These are phyloP conservation scores for Hypoxylon fragiforme DNA, from an alignment of 495 filamentous ascomycete species.

Conservation along the genomic window DNA sequence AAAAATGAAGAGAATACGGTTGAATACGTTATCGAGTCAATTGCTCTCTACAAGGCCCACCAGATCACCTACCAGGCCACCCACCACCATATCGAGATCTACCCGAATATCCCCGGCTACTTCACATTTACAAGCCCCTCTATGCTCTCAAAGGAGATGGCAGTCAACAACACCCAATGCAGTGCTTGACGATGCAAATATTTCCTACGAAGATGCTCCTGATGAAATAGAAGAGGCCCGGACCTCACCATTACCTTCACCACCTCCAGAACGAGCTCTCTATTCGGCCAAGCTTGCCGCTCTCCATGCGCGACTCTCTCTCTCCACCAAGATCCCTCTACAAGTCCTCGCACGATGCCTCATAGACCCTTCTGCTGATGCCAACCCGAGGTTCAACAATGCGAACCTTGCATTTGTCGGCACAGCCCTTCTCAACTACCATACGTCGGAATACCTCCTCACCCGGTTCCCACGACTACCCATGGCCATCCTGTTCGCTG, in stretches of 20 bases:
- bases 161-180: slow-evolving; percentile 34
- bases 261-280: slow-evolving; percentile 65
- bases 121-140: slow-evolving; percentile 26
- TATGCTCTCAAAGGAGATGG: slow-evolving; percentile 33
- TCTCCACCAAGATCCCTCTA: slow-evolving; percentile 79
- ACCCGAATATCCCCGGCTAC: slow-evolving; percentile 18
- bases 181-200: too few relatives aligned
- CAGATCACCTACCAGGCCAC: slow-evolving; percentile 14
- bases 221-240: neutral
- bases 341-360: slow-evolving; percentile 84
- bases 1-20: slow-evolving; percentile 61
- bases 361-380: slow-evolving; percentile 81
- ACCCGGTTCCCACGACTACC: slow-evolving; percentile 88
- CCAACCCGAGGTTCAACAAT: slow-evolving; percentile 76
- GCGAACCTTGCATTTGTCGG: slow-evolving; percentile 79
- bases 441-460: slow-evolving; percentile 83
- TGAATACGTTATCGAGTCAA: slow-evolving; percentile 72
- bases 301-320: slow-evolving; percentile 85
- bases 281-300: slow-evolving; percentile 89
- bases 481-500: slow-evolving; percentile 75
- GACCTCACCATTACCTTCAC: slow-evolving; percentile 59
- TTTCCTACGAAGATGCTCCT: slow-evolving; percentile 1
- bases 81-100: slow-evolving; percentile 29
- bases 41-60: slow-evolving; percentile 53
- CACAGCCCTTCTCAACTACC: slow-evolving; percentile 78